Base-by-base conservation (phyloP, 768 basidiomycete species). In the Auriscalpium vulgare region DNA sequence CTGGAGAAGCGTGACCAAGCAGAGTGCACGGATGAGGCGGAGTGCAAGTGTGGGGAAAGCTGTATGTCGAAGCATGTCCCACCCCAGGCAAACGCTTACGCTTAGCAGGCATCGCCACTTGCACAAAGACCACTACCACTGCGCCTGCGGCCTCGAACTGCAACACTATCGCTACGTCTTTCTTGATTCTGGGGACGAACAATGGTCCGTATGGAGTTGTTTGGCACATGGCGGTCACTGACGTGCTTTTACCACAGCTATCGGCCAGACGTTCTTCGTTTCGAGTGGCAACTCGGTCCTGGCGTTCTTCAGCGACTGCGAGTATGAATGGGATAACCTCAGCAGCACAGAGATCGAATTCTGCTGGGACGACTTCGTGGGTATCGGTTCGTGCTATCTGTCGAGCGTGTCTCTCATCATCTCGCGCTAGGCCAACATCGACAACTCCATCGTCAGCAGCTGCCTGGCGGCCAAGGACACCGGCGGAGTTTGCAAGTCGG, bases 211-310 rank as follows among this genome's bases (percentile, higher is more conserved):
- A 36, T 38, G 14, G 8, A 21, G 40, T 43, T 7, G 13, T 43
- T 14, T 43, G 5, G 40, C 40, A 43, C 17, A 8, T 14, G 17
- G 47, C 29, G 10, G 1, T 48, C 21, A 35, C 10, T 34, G 47
- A 49, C 17, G 21, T 1, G 8, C 21, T 49, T 13, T 5, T 13
- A 35, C 10, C 9, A 14, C 17, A 51, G 50, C 50, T 8, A 51
- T 51, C 19, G 50, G 50, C n/a, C 50, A 51, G 50, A 51, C 50
- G 17, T 51, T 51, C 37, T 51, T 51, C 50, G 50, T 51, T 13
- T 34, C 36, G 11, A 10, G 35, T n/a, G 50, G 35, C 17, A 37
- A 37, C 37, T 38, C 50, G 2, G 50, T 51, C 8, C 7, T 51
- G 35, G 17, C 38, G 8, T 51, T 51, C 36, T 51, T 51, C 37